Percentiles rank a stretch among this genome's conserved stretches.
These are phyloP conservation scores for Parsonsia alboflavescens DNA, from an alignment of 257 asterid genomes.

Conservation along the genomic window DNA sequence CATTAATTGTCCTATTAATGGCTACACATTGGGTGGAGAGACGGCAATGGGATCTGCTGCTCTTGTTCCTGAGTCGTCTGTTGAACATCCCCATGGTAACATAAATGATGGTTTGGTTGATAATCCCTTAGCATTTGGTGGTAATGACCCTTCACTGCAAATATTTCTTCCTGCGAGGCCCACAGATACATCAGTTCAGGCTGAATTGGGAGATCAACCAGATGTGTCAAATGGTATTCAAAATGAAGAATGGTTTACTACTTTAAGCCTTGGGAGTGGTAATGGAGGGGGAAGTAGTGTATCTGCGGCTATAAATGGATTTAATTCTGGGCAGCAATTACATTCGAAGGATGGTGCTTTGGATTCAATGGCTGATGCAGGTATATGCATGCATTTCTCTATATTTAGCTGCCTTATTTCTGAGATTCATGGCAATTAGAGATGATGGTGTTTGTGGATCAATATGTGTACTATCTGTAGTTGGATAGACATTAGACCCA, in stretches of 20 bases:
- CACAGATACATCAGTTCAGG: conserved; percentile 49
- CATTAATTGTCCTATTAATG: conserved; percentile 54
- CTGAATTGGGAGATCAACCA: conserved; percentile 49
- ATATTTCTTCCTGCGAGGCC: conserved; percentile 91
- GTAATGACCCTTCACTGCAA: conserved; percentile 85
- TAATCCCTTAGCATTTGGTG: conserved; percentile 60
- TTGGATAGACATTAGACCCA: background rate
- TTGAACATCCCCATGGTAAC: conserved; percentile 34
- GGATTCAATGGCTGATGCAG: conserved; percentile 58
- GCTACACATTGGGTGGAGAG: conserved; percentile 46
- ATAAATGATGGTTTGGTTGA: conserved; percentile 57
- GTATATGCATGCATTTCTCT: conserved; percentile 23
- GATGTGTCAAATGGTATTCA: conserved; percentile 64
- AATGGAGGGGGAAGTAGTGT: conserved; percentile 39
- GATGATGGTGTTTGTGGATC: background rate
- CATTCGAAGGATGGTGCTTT: conserved; percentile 43
- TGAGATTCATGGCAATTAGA: background rate
- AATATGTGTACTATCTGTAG: background rate
- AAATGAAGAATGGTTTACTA: conserved; percentile 65
- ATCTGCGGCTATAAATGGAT: conserved; percentile 40
- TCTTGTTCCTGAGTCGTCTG: conserved; percentile 42
- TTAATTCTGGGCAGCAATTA: conserved; percentile 41
- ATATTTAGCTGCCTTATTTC: background rate
- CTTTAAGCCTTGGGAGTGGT: conserved; percentile 83
- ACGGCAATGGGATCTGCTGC: conserved; percentile 48